Conservation (phyloP, 2,329 filamentous ascomycete species). For the Akanthomyces muscarius region DNA sequence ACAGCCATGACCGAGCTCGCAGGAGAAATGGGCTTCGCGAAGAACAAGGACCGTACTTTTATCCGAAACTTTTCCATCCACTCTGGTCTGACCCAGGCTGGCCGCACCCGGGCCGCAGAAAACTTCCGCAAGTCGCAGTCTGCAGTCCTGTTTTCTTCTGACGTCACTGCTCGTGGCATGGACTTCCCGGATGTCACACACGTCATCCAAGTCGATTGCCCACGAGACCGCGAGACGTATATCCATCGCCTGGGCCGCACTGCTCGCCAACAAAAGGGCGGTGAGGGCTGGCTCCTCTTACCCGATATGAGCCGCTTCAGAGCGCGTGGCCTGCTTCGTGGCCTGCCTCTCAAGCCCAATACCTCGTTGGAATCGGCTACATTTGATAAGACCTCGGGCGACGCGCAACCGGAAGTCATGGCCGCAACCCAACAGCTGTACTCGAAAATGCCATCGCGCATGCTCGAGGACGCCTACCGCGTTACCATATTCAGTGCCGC, state of each 20-base stretch:
- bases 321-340: conserved; percentile 48
- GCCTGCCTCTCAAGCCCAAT: conserved; percentile 58
- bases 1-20: conserved; percentile 68
- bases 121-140: conserved; percentile 61
- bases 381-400: conserved; percentile 26
- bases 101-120: conserved; percentile 68
- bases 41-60: conserved; percentile 36
- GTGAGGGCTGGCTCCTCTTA: conserved; percentile 66
- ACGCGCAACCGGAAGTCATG: neutral
- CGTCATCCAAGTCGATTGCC: conserved; percentile 68
- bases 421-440: conserved; percentile 31
- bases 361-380: conserved; percentile 46
- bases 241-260: conserved; percentile 76
- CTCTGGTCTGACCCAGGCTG: conserved; percentile 66
- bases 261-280: conserved; percentile 68
- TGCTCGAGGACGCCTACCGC: conserved; percentile 46
- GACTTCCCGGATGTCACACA: conserved; percentile 79
- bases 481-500: conserved; percentile 51
- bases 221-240: conserved; percentile 64
- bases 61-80: conserved; percentile 61
- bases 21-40: conserved; percentile 43
- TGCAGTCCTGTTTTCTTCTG: conserved; percentile 70
- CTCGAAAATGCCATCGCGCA: conserved; percentile 32
- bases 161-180: conserved; percentile 79
- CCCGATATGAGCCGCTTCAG: conserved; percentile 48